Evolutionary conservation across 305 asterid genomes (phyloP).

Genomic region (Fraxinus platypoda): DNA sequence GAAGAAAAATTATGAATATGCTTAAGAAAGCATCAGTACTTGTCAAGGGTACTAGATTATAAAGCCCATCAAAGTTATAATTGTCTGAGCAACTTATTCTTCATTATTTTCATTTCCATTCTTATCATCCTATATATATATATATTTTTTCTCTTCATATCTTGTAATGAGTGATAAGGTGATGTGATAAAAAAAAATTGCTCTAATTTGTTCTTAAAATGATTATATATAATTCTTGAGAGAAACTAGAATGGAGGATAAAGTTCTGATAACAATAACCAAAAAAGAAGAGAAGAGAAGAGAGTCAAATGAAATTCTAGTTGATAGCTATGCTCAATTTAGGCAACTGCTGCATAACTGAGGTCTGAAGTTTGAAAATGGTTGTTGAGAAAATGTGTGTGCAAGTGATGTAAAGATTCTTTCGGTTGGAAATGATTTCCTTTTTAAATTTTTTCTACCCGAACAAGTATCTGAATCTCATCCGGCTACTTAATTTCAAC

Average conservation of each 20-base stretch:
- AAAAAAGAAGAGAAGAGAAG: not conserved
- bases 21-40: not conserved
- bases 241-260: not conserved
- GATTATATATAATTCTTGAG: not conserved
- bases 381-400: not conserved
- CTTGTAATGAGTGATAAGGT: not conserved
- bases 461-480: not conserved
- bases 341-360: not conserved
- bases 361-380: not conserved
- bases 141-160: not conserved
- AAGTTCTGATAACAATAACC: not conserved
- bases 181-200: not conserved
- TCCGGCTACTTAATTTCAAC: not conserved
- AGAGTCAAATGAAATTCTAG: not conserved
- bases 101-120: not conserved
- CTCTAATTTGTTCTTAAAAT: not conserved
- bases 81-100: not conserved
- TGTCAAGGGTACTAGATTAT: not conserved
- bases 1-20: not conserved
- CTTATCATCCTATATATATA: not conserved
- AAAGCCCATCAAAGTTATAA: not conserved
- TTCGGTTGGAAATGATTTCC: not conserved
- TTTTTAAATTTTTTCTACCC: not conserved
- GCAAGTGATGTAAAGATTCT: not conserved
- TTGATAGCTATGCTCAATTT: not conserved